phyloP scores from a whole-genome alignment of 352 stramenopile genomes.

The Phytophthora citrophthora region DNA sequence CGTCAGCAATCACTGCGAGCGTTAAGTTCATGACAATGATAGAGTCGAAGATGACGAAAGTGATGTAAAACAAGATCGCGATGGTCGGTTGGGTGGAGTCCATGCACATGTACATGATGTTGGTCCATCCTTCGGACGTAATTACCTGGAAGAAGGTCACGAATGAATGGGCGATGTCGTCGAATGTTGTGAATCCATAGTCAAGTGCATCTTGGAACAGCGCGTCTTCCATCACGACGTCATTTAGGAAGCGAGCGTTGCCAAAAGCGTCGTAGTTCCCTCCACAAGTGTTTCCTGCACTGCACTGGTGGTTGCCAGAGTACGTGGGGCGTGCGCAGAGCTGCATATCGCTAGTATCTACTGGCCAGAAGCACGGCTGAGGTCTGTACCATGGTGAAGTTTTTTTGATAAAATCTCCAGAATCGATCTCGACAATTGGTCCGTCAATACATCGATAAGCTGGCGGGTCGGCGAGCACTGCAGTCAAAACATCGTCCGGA shows the following conservation, averaged over 20 bases:
- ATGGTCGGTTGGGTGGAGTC: conserved; percentile 58
- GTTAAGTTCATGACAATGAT: conserved; percentile 95
- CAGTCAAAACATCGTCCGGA: conserved; percentile 5
- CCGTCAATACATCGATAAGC: conserved; percentile 46
- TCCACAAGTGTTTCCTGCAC: conserved; percentile 49
- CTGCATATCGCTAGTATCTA: conserved; percentile 75
- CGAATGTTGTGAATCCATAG: conserved; percentile 92
- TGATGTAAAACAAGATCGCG: conserved; percentile 82
- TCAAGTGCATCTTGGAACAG: conserved; percentile 70
- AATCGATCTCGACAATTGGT: conserved; percentile 49
- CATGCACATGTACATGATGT: conserved; percentile 91
- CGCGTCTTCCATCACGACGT: conserved; percentile 49
- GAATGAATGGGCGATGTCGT: conserved; percentile 87
- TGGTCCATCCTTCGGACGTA: conserved; percentile 93
- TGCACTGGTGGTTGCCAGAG: conserved; percentile 59
- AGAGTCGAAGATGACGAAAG: conserved; percentile 88
- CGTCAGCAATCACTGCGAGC: conserved; percentile 91
- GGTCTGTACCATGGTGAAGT: conserved; percentile 65
- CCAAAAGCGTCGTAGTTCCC: conserved; percentile 71
- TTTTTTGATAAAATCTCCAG: conserved; percentile 53
- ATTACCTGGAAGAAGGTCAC: conserved; percentile 94
- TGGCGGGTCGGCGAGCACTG: conserved; percentile 42
- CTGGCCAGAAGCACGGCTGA: conserved; percentile 92
- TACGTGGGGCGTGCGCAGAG: conserved; percentile 64
- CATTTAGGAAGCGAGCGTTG: conserved; percentile 64